phyloP scores from a whole-genome alignment of 2,329 filamentous ascomycete genomes.

The Aspergillus cejpii region DNA sequence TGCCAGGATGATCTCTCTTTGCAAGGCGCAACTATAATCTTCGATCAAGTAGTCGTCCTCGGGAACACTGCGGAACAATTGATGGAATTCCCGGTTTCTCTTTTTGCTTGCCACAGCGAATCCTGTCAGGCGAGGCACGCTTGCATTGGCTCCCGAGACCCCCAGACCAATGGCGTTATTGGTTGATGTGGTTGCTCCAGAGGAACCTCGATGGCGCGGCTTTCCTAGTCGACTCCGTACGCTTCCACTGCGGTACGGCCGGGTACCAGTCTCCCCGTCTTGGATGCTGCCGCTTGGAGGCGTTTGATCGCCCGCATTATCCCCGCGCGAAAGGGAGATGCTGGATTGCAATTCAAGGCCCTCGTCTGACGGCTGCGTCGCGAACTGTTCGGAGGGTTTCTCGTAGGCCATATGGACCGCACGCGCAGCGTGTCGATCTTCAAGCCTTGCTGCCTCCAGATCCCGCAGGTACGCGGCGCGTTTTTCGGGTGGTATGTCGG shows the following conservation, averaged over 20 bases:
- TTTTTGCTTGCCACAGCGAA: conserved; percentile 96
- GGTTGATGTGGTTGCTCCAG: conserved; percentile 60
- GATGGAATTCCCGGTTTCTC: conserved; percentile 91
- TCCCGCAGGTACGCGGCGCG: conserved; percentile 40
- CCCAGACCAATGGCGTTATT: conserved; percentile 68
- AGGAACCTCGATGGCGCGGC: conserved; percentile 75
- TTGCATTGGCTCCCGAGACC: conserved; percentile 52
- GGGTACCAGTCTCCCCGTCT: conserved; percentile 52
- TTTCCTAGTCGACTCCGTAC: conserved; percentile 58
- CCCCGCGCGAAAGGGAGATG: conserved; percentile 21
- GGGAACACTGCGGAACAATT: conserved; percentile 88
- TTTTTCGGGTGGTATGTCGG: conserved; percentile 26
- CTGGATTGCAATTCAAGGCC: conserved; percentile 27
- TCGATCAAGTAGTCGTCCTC: conserved; percentile 98
- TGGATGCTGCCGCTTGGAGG: conserved; percentile 60
- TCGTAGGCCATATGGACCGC: conserved; percentile 58
- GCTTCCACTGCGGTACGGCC: conserved; percentile 59
- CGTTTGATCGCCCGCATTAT: conserved; percentile 53
- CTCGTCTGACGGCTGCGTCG: conserved; percentile 40
- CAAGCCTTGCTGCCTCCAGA: conserved; percentile 50
- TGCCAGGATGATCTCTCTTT: conserved; percentile 90
- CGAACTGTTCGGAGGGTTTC: conserved; percentile 32
- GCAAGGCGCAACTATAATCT: conserved; percentile 93
- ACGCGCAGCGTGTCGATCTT: conserved; percentile 53
- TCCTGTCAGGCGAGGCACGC: conserved; percentile 73